A percentile compares a stretch with the other conserved stretches of the same genome.
Conservation (phyloP, 2,329 filamentous ascomycete genomes). For the Blastomyces silverae region DNA sequence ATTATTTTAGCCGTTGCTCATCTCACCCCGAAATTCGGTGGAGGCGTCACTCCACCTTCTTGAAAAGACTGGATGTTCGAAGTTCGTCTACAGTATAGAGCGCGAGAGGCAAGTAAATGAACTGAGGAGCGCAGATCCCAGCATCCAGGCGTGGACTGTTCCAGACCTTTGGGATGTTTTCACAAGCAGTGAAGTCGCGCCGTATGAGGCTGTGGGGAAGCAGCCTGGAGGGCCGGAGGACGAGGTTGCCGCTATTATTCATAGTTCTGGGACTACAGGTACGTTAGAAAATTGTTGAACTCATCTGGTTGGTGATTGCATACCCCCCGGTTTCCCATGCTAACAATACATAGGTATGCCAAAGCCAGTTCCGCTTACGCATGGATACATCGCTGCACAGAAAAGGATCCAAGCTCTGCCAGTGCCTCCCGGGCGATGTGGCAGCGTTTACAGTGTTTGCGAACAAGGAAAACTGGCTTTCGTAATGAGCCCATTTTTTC, state of each 20-base stretch:
- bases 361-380: slow-evolving; percentile 29
- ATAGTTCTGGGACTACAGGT: slow-evolving; percentile 38
- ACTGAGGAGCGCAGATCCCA: slow-evolving; percentile 17
- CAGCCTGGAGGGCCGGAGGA: slow-evolving; percentile 24
- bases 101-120: slow-evolving; percentile 24
- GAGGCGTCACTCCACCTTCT: slow-evolving; percentile 22
- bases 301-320: too few species aligned
- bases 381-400: slow-evolving; percentile 25
- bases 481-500: slow-evolving; percentile 26
- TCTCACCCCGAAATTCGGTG: slow-evolving; percentile 25
- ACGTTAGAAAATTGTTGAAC: slow-evolving; percentile 5
- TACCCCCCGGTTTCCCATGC: neutral
- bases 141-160: slow-evolving; percentile 17
- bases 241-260: slow-evolving; percentile 27
- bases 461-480: slow-evolving; percentile 20
- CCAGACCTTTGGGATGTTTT: slow-evolving; percentile 21
- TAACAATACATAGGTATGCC: slow-evolving; percentile 25
- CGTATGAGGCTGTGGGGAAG: slow-evolving; percentile 23
- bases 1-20: slow-evolving; percentile 24
- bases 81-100: slow-evolving; percentile 20
- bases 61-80: slow-evolving; percentile 14
- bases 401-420: slow-evolving; percentile 16
- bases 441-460: slow-evolving; percentile 17
- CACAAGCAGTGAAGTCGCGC: slow-evolving; percentile 11
- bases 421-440: slow-evolving; percentile 21